Evolutionary conservation across 345 rosid genomes (phyloP).

Genomic region (Murraya koenigii): DNA sequence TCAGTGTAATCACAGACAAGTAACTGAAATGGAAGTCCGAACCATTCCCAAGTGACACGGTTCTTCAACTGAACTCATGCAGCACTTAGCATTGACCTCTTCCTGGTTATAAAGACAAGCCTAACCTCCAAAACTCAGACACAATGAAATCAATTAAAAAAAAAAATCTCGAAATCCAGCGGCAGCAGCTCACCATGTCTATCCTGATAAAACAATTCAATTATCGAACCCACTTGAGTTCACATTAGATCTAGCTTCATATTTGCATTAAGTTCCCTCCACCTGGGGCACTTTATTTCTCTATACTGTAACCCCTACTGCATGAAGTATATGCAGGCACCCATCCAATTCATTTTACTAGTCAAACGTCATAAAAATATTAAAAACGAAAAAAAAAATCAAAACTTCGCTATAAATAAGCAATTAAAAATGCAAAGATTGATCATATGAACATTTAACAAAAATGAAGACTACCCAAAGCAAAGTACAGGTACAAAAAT

Average conservation of each 20-base stretch:
- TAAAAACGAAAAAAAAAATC: background rate
- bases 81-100: too few relatives aligned
- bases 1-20: background rate
- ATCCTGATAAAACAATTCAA: background rate
- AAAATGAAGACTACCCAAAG: background rate
- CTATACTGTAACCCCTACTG: background rate
- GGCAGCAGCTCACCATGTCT: background rate
- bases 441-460: background rate
- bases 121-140: background rate
- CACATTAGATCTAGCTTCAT: slow-evolving; percentile 10
- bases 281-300: background rate
- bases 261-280: background rate
- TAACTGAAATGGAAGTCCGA: background rate
- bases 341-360: background rate
- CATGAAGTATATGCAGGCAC: background rate
- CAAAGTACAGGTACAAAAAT: background rate
- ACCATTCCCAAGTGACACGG: background rate
- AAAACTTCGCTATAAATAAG: background rate
- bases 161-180: background rate
- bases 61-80: background rate
- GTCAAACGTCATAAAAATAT: background rate
- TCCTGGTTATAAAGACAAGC: background rate
- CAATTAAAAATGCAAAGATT: background rate
- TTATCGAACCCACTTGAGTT: background rate
- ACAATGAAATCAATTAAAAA: background rate